phyloP scores from a whole-genome alignment of 345 rosid species.

The Aegle marmelos region DNA sequence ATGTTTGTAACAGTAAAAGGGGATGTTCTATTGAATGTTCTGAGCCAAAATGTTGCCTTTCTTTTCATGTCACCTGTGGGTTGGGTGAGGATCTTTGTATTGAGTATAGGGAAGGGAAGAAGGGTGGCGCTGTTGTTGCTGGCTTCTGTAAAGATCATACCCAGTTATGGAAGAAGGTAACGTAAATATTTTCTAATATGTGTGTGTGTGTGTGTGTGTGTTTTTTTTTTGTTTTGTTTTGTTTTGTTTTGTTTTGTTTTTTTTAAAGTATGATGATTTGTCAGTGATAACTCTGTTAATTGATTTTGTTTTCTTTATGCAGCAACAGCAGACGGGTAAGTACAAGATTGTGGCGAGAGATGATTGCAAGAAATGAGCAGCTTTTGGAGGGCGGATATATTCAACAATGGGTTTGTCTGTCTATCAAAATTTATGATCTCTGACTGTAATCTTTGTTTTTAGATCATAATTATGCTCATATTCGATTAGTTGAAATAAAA shows the following conservation, averaged over 20 bases:
- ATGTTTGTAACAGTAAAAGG: constrained; percentile 44
- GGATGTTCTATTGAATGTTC: constrained; percentile 90
- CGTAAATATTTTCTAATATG: constrained; percentile 32
- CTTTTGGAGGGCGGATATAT: neutral
- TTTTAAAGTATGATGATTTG: neutral
- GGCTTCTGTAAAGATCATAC: constrained; percentile 83
- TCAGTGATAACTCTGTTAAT: neutral
- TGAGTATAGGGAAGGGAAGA: constrained; percentile 72
- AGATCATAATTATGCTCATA: neutral
- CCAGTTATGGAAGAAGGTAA: constrained; percentile 80
- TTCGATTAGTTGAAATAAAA: neutral
- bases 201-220: no score
- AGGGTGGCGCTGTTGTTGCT: constrained; percentile 70
- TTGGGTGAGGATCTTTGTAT: constrained; percentile 67
- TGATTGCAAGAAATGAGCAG: constrained; percentile 32
- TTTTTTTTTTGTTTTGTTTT: no score
- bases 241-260: no score
- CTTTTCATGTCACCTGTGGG: constrained; percentile 84
- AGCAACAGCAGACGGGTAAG: constrained; percentile 93
- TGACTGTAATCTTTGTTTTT: neutral
- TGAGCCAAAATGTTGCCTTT: constrained; percentile 69
- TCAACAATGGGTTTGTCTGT: neutral
- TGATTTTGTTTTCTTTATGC: constrained; percentile 27
- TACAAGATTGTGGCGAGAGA: constrained; percentile 92
- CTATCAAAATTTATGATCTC: neutral